phyloP scores from a whole-genome alignment of 148 eudicot species.

The Linanthus parryae region DNA sequence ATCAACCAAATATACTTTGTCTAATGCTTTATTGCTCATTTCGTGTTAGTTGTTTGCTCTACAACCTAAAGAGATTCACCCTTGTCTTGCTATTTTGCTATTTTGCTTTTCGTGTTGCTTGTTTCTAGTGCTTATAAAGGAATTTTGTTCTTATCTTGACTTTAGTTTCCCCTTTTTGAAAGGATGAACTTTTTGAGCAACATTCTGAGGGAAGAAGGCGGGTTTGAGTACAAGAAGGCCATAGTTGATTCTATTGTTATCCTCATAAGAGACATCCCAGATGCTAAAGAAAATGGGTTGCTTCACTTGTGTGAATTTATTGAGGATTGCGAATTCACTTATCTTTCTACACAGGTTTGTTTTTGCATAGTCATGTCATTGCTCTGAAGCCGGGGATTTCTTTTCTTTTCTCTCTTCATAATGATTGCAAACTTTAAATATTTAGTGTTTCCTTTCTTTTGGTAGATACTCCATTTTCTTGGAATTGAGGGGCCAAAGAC shows the following conservation, averaged over 20 bases:
- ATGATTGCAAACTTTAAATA: conserved; percentile 8
- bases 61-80: no score
- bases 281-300: conserved; percentile 97
- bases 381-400: neutral
- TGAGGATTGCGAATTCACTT: conserved; percentile 99
- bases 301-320: conserved; percentile 97
- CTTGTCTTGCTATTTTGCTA: neutral
- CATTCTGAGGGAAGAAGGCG: conserved; percentile 98
- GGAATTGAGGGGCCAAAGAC: conserved; percentile 98
- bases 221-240: conserved; percentile 97
- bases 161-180: conserved; percentile 17
- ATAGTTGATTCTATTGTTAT: conserved; percentile 96
- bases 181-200: conserved; percentile 98
- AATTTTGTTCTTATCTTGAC: neutral
- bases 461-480: conserved; percentile 89
- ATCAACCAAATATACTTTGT: no score
- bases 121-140: no score
- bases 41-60: no score
- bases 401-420: conserved; percentile 19
- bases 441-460: conserved; percentile 1
- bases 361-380: neutral
- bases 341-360: conserved; percentile 91
- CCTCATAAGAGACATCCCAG: conserved; percentile 92
- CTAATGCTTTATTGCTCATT: conserved; percentile 1
- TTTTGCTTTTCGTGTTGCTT: neutral